These are phyloP conservation scores for Wickerhamomyces bovis DNA, from an alignment of 805 yeast species.

Conservation along the genomic window DNA sequence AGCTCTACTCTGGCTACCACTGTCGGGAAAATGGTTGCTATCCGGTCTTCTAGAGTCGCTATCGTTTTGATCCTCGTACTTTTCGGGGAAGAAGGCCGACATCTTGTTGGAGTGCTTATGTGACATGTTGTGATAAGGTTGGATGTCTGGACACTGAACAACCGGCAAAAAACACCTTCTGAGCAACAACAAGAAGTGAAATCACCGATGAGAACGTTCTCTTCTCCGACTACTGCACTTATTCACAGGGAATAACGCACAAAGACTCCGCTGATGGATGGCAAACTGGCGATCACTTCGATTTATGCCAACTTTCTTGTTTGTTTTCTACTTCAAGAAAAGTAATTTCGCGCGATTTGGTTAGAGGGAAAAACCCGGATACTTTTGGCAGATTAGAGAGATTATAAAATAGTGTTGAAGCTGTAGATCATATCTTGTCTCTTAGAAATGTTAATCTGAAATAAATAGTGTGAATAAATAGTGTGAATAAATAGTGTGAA, in stretches of 20 bases:
- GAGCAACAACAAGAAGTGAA: background rate
- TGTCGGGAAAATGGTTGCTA: background rate
- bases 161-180: background rate
- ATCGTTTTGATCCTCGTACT: background rate
- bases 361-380: background rate
- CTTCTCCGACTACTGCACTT: background rate
- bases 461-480: conserved; percentile 3
- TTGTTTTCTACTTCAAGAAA: background rate
- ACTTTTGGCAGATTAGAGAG: background rate
- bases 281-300: too few species aligned
- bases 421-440: too few species aligned
- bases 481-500: conserved; percentile 13
- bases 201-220: background rate
- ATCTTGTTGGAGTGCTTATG: conserved; percentile 1
- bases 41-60: background rate
- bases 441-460: too few species aligned
- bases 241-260: background rate
- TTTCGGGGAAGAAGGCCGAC: conserved; percentile 5
- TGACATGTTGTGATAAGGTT: background rate
- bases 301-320: too few species aligned
- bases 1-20: background rate
- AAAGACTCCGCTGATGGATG: background rate
- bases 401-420: too few species aligned
- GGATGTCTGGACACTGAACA: background rate
- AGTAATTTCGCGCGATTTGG: background rate